Conservation (phyloP, 1,139 yeast species). For the Insectozyma bohioensis region DNA sequence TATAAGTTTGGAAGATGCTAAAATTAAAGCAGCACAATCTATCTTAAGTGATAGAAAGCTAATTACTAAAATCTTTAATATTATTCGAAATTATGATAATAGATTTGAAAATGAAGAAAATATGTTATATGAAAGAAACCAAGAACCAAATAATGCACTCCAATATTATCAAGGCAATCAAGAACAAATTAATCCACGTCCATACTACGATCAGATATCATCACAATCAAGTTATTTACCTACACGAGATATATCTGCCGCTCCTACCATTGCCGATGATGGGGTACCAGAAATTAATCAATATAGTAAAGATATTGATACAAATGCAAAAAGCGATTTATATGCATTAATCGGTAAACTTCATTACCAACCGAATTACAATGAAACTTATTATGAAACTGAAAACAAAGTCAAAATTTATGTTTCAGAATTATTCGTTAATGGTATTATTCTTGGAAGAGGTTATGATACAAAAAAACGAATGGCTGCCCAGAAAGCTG, state of each 20-base stretch:
- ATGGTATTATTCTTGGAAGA: constrained; percentile 30
- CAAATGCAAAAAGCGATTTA: constrained; percentile 25
- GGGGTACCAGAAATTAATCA: constrained; percentile 2
- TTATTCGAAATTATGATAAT: too few relatives aligned
- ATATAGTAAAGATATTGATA: constrained; percentile 16
- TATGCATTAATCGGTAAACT: constrained; percentile 26
- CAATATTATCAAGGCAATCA: neutral
- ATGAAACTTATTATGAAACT: constrained; percentile 2
- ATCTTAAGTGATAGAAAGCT: constrained; percentile 16
- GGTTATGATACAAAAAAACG: constrained; percentile 32
- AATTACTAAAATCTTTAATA: constrained; percentile 5
- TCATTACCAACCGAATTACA: constrained; percentile 13
- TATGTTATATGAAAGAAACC: neutral
- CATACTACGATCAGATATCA: neutral
- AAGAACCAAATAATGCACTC: neutral
- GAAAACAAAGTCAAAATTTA: constrained; percentile 20
- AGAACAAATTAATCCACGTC: neutral
- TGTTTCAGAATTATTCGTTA: constrained; percentile 8
- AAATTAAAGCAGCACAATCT: constrained; percentile 20
- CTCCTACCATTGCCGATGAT: neutral
- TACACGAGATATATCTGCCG: neutral
- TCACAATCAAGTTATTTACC: neutral
- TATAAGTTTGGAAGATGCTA: constrained; percentile 30
- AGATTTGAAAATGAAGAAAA: too few relatives aligned
- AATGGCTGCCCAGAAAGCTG: constrained; percentile 32